Evolutionary conservation across 768 basidiomycete species (phyloP), one percentile per base, ranked within the genome.

Genomic region (Kwoniella sp.): DNA sequence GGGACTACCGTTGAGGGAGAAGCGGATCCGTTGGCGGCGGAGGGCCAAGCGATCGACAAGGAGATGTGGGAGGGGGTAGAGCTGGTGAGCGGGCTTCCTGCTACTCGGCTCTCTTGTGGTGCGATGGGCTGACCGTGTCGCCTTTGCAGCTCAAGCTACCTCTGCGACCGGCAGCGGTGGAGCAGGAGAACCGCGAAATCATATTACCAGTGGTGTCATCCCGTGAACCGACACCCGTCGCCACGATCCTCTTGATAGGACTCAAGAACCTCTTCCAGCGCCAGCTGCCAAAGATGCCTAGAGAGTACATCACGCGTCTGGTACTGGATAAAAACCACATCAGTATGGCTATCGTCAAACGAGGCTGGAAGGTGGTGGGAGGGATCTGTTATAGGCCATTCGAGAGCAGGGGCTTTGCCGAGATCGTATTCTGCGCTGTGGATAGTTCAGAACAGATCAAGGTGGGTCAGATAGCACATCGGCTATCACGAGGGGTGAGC

Each of bases 391-490:
- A 88, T 76, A 82, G 95, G 28, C 93, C 93, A 1, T 98, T 99
- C 69, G 86, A 89, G 29, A 90, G 89, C 66, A 82, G 92, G 57
- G 84, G 86, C 15, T 99, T 99, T 65, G 90, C 92, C 26, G 95
- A 99, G 75, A 98, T 99, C 65, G 92, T 95, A 6, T 99, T 99
- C 76, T 98, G 96, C 69, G 95, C 95, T 0, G 93, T 93, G 6
- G 88, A 90, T 23, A 90, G 88, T 27, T 88, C 87, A 5, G 91
- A 93, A 74, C 93, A 99, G 79, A 89, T 92, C 75, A 96, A 95
- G 82, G 92, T 93, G 69, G 42, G 78, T 63, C 10, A 6, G 47
- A 39, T 49, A 8, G 14, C 36, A 14, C 11, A 39, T 7, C 19
- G 19, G 17, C 34, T 25, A 0, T 37, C n/a, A 15, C 31, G 9